Evolutionary conservation across 2,329 filamentous ascomycete species (phyloP).

Genomic region (Penicillium nordicum): DNA sequence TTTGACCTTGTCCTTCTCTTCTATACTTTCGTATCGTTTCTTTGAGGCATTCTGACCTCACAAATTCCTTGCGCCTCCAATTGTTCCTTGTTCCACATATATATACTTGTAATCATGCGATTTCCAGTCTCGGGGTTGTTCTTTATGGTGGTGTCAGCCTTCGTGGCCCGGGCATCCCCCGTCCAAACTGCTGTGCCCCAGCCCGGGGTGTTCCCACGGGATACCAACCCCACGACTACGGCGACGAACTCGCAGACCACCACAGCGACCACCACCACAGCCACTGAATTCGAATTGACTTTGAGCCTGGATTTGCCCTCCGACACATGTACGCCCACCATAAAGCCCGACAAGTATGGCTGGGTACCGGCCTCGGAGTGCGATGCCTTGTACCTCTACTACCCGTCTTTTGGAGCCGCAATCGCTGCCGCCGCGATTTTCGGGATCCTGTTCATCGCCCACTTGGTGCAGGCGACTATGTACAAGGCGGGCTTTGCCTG

Average conservation of each 20-base stretch:
- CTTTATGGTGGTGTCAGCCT: background rate
- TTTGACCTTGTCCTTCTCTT: background rate
- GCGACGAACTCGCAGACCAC: background rate
- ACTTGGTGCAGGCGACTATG: slow-evolving; percentile 36
- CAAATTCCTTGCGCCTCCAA: background rate
- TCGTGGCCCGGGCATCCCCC: background rate
- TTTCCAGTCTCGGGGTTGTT: background rate
- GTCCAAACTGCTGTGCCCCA: slow-evolving; percentile 1
- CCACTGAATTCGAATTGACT: background rate
- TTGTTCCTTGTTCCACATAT: background rate
- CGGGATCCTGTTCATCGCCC: slow-evolving; percentile 20
- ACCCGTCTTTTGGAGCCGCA: slow-evolving; percentile 38
- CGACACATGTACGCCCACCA: slow-evolving; percentile 18
- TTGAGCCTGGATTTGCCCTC: slow-evolving; percentile 5
- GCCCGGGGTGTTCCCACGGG: background rate
- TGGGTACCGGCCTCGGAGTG: slow-evolving; percentile 19
- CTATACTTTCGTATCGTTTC: background rate
- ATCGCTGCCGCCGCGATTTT: slow-evolving; percentile 38
- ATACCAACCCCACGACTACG: background rate
- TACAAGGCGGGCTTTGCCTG: slow-evolving; percentile 40
- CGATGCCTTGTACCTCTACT: slow-evolving; percentile 26
- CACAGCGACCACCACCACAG: background rate
- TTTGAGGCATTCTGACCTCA: background rate
- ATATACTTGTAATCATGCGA: background rate
- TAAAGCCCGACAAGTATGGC: slow-evolving; percentile 23